phyloP scores from a whole-genome alignment of 2,329 filamentous ascomycete genomes.

The Cytospora piceicola region DNA sequence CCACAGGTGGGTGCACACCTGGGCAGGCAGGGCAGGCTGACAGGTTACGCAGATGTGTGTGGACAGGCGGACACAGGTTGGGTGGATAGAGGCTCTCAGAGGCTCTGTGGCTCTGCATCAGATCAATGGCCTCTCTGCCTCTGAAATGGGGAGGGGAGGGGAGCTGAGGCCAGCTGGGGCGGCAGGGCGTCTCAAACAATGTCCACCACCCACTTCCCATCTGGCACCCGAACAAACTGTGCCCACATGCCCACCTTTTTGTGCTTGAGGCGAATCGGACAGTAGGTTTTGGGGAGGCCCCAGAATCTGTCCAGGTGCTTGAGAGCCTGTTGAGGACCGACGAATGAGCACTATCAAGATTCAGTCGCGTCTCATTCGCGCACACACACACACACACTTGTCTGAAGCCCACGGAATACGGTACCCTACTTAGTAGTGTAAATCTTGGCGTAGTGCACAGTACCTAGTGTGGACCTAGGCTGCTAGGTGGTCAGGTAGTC shows the following conservation, averaged over 20 bases:
- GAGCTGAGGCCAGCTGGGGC: not conserved
- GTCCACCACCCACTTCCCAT: not conserved
- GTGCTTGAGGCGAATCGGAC: constrained; percentile 1
- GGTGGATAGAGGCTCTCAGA: not conserved
- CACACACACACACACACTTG: constrained; percentile 1
- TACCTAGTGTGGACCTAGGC: no score
- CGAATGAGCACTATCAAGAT: not conserved
- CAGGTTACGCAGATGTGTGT: not conserved
- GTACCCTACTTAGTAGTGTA: constrained; percentile 2
- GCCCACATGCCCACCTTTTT: not conserved
- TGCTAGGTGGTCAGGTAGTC: no score
- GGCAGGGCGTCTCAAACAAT: not conserved
- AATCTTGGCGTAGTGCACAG: no score
- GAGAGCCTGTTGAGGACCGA: no score
- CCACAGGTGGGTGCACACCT: not conserved
- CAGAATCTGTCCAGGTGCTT: no score
- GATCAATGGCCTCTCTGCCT: not conserved
- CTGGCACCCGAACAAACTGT: not conserved
- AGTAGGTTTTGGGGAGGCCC: not conserved
- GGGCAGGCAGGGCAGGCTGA: no score
- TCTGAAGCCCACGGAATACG: not conserved
- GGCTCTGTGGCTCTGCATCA: not conserved
- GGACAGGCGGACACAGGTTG: not conserved
- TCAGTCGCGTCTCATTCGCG: not conserved
- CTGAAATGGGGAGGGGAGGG: not conserved